Evolutionary conservation across 805 yeast species (phyloP), one percentile per base, ranked within the genome.

Genomic region (Monosporozyma aerobia): DNA sequence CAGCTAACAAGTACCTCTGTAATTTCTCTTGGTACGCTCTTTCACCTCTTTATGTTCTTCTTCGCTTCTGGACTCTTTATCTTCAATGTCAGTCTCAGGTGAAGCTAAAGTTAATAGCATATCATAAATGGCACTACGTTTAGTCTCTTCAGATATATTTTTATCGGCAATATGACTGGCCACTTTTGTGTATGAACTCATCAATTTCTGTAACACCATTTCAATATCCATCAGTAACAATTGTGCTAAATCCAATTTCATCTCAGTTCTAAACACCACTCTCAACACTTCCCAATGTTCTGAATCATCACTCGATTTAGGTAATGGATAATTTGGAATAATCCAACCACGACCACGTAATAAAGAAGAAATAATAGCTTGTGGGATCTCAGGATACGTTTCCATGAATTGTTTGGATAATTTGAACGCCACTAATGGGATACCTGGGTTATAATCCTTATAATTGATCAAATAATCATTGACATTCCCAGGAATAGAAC

Each of bases 381-480:
- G 97, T 9, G 95, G 96, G 52, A 90, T 78, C 67, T 82, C 88
- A 3, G 96, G 94, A 66, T 82, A 87, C 44, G 75, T 65, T 44
- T 76, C 63, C 44, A 70, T 65, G 65, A 90, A 79, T 40, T 74
- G 73, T 50, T 80, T 73, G 2, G 87, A 77, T 59, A 90, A 79
- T 64, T 81, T 81, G 77, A 89, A 90, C 0, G 97, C 85, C 44
- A 89, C 96, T 35, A 90, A 94, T 2, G 97, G 97, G 55, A 90
- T 77, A 2, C 96, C 96, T 1, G 86, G 82, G 61, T 79, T 77
- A 72, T 72, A 89, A 29, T 66, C 67, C 27, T 71, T 73, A 56
- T 80, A 82, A 51, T 60, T 54, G 1, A 54, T 52, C 56, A 69
- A 59, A 56, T 70, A 67, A 6, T 57, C 63, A 40, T 63, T 60